Conservation (phyloP, 192 early-diverging fungal species). For the Gaertneriomyces semiglobifer region DNA sequence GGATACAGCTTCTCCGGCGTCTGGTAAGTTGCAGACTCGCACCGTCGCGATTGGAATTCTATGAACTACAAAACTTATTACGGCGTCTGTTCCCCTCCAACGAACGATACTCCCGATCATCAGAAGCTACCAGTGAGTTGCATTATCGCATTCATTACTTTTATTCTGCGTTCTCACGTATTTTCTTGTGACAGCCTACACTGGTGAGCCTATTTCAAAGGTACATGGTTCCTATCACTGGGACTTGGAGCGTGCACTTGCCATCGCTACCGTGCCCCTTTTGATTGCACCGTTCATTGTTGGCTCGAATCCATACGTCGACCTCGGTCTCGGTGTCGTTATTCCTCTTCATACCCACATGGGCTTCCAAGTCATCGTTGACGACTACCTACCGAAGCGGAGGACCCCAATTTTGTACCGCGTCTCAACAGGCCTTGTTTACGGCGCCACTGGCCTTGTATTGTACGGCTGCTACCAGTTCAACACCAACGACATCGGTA, state of each 20-base stretch:
- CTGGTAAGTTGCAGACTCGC: no score
- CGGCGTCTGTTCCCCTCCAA: no score
- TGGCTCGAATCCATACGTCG: constrained; percentile 85
- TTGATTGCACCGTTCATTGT: constrained; percentile 69
- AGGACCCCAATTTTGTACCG: constrained; percentile 60
- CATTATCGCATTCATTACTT: background rate
- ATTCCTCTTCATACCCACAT: constrained; percentile 88
- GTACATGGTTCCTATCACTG: constrained; percentile 93
- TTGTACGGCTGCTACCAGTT: constrained; percentile 88
- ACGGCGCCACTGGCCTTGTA: constrained; percentile 64
- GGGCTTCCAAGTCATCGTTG: constrained; percentile 67
- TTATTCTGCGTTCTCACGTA: background rate
- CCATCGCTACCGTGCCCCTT: constrained; percentile 70
- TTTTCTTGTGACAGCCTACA: constrained; percentile 4
- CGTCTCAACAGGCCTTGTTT: constrained; percentile 62
- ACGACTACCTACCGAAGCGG: constrained; percentile 80
- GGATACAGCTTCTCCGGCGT: no score
- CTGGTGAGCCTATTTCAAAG: constrained; percentile 34
- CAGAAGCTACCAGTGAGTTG: constrained; percentile 5
- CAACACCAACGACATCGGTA: constrained; percentile 94
- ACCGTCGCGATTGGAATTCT: no score
- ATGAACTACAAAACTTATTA: no score
- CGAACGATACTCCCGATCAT: no score
- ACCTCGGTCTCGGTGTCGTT: constrained; percentile 84
- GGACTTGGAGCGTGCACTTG: constrained; percentile 88